Evolutionary conservation across 345 rosid species (phyloP), one percentile per base, ranked within the genome.

Genomic region (Arabis hirsuta): DNA sequence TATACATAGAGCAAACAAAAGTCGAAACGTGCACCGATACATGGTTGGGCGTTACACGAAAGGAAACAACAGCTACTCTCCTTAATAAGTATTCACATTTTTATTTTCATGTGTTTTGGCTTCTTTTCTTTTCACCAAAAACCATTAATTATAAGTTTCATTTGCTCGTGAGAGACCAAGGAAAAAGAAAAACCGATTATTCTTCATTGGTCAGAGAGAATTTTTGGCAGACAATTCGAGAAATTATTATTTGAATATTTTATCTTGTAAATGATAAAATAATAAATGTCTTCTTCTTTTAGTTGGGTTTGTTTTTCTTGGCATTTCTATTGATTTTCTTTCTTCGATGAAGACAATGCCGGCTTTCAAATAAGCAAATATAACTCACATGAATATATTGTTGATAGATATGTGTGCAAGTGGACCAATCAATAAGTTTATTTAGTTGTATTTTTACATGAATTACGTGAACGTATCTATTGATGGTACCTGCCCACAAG

Each of bases 21-120:
- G 66, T 39, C 36, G 72, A 7, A 73, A 67, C 73, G 73, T 51
- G 62, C 62, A 51, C 32, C 32, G 2, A 45, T 20, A n/a, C 68
- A 32, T 74, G 73, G 68, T 74, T 74, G 62, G 63, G 69, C 32
- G 61, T 74, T 74, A 43, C 50, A 60, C 31, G 68, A 59, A 67
- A 74, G 24, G 36, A 32, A 66, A 74, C 51, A 14, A 52, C 73
- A 53, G 44, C 73, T 52, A 67, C 50, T 60, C 43, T 5, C 5
- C 6, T 67, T 14, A 74, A 74, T 67, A 8, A 74, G 67, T 74
- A 51, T 32, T 14, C 14, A 52, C 62, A 59, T 67, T 67, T 74
- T 74, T 74, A 24, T 43, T 52, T 67, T 57, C 66, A 73, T 65
- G 61, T 43, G 39, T 16, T 45, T 39, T 36, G 62, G 63, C 45